phyloP scores from a whole-genome alignment of 2,329 filamentous ascomycete genomes.

The Nemania bipapillata region DNA sequence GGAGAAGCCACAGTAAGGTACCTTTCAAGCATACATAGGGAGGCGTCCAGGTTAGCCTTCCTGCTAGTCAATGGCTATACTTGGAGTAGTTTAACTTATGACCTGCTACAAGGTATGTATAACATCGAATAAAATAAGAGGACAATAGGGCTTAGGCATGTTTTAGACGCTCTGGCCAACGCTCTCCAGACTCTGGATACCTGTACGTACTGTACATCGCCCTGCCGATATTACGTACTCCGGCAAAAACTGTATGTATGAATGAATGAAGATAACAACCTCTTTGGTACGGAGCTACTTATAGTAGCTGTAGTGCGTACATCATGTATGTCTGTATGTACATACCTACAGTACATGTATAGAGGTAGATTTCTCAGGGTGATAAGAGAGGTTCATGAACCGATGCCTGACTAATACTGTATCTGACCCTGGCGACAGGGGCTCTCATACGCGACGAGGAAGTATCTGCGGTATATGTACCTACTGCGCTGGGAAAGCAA shows the following conservation, averaged over 20 bases:
- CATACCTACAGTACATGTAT: too few species aligned
- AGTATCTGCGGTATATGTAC: neutral
- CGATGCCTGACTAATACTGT: conserved; percentile 30
- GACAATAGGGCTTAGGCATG: neutral
- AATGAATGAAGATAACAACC: neutral
- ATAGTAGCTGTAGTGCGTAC: neutral
- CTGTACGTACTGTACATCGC: neutral
- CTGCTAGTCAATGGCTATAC: too few species aligned
- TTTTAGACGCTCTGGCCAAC: conserved; percentile 1
- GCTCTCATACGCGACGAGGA: neutral
- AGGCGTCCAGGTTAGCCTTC: conserved; percentile 4
- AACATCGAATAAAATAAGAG: neutral
- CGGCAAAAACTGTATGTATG: neutral
- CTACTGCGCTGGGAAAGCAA: neutral
- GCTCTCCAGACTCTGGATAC: too few species aligned
- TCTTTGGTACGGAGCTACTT: conserved; percentile 4
- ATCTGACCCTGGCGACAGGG: conserved; percentile 10
- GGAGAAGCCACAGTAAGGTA: conserved; percentile 13
- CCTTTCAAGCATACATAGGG: conserved; percentile 12
- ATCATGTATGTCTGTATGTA: too few species aligned
- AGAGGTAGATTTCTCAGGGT: neutral
- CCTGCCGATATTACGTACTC: neutral
- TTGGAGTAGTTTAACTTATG: neutral
- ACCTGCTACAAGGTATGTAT: neutral
- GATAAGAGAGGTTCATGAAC: conserved; percentile 29